A percentile compares a stretch with the other conserved stretches of the same genome.
Conservation (phyloP, 179 eudicot genomes). For the Carnegiea gigantea region DNA sequence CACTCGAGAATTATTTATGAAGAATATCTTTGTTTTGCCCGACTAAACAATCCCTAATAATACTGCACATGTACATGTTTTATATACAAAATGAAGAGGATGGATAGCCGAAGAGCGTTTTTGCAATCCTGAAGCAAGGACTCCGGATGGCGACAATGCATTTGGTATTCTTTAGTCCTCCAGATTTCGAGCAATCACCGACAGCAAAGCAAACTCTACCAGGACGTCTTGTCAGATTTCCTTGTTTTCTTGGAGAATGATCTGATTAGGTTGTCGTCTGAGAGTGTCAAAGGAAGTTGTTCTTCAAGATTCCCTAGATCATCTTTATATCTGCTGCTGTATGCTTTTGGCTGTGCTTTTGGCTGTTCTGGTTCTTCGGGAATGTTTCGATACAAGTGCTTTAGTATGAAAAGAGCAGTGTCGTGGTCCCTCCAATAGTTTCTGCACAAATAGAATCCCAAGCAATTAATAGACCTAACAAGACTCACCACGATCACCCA, state of each 20-base stretch:
- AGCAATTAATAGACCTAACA: neutral
- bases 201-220: constrained; percentile 1
- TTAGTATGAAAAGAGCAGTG: constrained; percentile 88
- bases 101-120: neutral
- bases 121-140: neutral
- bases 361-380: constrained; percentile 45
- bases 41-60: neutral
- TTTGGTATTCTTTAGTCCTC: neutral
- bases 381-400: constrained; percentile 73
- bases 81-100: neutral
- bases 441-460: constrained; percentile 35
- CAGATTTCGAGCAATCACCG: neutral
- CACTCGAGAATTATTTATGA: neutral
- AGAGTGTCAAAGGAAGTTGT: constrained; percentile 68
- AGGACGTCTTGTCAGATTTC: constrained; percentile 10
- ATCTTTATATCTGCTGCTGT: constrained; percentile 19
- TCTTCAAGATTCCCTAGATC: constrained; percentile 40
- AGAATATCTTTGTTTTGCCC: neutral
- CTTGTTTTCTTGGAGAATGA: constrained; percentile 17
- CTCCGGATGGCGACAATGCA: neutral
- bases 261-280: constrained; percentile 35
- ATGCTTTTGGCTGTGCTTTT: neutral
- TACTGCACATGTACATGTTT: neutral
- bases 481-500: neutral
- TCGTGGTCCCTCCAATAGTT: constrained; percentile 95